A percentile compares a stretch with the other conserved stretches of the same genome.
These are phyloP conservation scores for Tetracladium setigerum DNA, from an alignment of 495 filamentous ascomycete genomes.

Conservation along the genomic window DNA sequence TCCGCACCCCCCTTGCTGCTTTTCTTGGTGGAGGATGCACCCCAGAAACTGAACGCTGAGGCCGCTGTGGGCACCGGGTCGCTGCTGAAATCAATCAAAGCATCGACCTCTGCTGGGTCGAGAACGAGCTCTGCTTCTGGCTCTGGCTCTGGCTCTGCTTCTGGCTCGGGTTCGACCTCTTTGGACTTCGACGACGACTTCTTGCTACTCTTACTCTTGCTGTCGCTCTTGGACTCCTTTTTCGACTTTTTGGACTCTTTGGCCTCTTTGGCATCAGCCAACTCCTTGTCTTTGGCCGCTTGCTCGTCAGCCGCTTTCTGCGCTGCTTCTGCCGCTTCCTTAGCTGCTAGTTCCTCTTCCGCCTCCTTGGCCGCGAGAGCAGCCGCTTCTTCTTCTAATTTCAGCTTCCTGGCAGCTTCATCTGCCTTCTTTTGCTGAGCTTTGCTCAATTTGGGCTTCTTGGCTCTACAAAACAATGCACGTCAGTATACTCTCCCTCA, in stretches of 20 bases:
- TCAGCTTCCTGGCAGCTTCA: conserved; percentile 10
- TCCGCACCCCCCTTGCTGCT: conserved; percentile 3
- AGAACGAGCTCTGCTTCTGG: neutral
- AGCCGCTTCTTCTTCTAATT: conserved; percentile 3
- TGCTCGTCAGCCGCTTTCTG: conserved; percentile 26
- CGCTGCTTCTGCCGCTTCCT: neutral
- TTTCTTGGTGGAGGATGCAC: conserved; percentile 19
- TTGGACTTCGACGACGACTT: conserved; percentile 26
- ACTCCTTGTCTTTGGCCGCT: conserved; percentile 8
- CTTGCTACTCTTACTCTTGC: conserved; percentile 7
- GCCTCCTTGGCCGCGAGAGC: neutral
- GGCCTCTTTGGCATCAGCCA: conserved; percentile 10
- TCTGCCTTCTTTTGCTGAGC: neutral
- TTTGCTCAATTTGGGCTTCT: too few relatives aligned
- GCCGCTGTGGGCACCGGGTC: conserved; percentile 6
- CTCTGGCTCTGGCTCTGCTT: conserved; percentile 8
- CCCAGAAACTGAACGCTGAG: conserved; percentile 33
- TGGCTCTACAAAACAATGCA: too few relatives aligned
- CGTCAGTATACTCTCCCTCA: too few relatives aligned
- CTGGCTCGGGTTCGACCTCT: conserved; percentile 22
- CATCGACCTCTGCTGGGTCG: conserved; percentile 1
- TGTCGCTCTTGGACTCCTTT: conserved; percentile 12
- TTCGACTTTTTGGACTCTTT: conserved; percentile 5
- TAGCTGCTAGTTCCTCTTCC: neutral
- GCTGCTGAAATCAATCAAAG: conserved; percentile 10